Percentiles rank a stretch among this genome's conserved stretches.
Evolutionary conservation across 176 grass and related monocot species (phyloP).

Genomic region (Oryza officinalis): DNA sequence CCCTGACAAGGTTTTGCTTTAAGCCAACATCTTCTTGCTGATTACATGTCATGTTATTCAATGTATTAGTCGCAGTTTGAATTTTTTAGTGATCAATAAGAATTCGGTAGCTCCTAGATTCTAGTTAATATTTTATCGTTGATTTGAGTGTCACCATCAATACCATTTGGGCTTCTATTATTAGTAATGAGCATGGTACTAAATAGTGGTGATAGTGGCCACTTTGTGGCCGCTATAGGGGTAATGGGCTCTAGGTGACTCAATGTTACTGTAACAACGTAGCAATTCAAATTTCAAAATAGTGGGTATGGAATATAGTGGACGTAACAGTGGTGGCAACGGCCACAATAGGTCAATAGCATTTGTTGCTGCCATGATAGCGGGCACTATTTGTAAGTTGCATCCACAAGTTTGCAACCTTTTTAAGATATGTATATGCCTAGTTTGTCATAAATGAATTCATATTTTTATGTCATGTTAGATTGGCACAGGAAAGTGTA

Average conservation of each 20-base stretch:
- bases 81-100: neutral
- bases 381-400: too few relatives aligned
- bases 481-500: too few relatives aligned
- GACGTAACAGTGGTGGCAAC: neutral
- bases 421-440: too few relatives aligned
- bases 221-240: neutral
- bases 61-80: neutral
- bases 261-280: neutral
- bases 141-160: neutral
- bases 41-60: neutral
- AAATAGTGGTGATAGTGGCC: neutral
- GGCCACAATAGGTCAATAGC: neutral
- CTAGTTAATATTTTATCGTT: neutral
- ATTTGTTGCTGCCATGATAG: neutral
- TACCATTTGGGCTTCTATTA: conserved; percentile 19
- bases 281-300: neutral
- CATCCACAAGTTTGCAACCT: too few relatives aligned
- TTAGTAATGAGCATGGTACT: neutral
- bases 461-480: too few relatives aligned
- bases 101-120: conserved; percentile 11
- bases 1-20: conserved; percentile 59
- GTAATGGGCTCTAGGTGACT: too few relatives aligned
- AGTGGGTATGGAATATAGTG: neutral
- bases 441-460: too few relatives aligned
- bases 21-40: conserved; percentile 3